Percentiles rank a stretch among this genome's conserved stretches.
These are phyloP conservation scores for Skeletonema grethae DNA, from an alignment of 108 stramenopile genomes.

Conservation along the genomic window DNA sequence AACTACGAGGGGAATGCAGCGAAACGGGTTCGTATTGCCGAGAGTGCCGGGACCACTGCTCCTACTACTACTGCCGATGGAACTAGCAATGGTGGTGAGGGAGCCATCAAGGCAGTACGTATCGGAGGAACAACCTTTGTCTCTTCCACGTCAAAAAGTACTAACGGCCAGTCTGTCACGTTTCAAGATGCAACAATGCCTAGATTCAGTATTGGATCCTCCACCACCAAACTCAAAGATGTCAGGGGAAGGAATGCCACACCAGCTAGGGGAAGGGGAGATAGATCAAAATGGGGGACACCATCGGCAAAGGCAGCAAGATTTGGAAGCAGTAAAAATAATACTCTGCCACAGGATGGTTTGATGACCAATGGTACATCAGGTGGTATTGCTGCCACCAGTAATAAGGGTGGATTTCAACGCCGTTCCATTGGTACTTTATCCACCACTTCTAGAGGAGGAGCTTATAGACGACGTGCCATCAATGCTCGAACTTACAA, in stretches of 20 bases:
- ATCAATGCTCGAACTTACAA: constrained; percentile 21
- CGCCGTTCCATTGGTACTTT: not conserved
- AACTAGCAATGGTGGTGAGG: not conserved
- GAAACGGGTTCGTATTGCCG: constrained; percentile 13
- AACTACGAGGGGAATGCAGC: constrained; percentile 6
- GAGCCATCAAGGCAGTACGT: not conserved
- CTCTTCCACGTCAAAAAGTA: not conserved
- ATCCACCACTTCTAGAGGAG: not conserved
- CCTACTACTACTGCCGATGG: not conserved
- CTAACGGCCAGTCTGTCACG: not conserved
- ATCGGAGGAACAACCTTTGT: not conserved
- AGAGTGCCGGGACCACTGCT: not conserved
- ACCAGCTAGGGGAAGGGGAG: not conserved
- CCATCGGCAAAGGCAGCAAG: not conserved
- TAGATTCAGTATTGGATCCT: not conserved
- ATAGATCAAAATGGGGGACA: not conserved
- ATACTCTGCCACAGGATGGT: not conserved
- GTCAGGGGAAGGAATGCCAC: constrained; percentile 12
- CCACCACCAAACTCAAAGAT: constrained; percentile 10
- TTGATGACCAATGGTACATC: not conserved
- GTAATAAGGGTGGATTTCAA: not conserved
- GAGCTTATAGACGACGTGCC: constrained; percentile 15
- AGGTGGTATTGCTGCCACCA: constrained; percentile 9
- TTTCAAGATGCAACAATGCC: not conserved
- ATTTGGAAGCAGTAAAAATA: not conserved